phyloP scores from a whole-genome alignment of 176 grass and related monocot species.

The Aegilops umbellulata region DNA sequence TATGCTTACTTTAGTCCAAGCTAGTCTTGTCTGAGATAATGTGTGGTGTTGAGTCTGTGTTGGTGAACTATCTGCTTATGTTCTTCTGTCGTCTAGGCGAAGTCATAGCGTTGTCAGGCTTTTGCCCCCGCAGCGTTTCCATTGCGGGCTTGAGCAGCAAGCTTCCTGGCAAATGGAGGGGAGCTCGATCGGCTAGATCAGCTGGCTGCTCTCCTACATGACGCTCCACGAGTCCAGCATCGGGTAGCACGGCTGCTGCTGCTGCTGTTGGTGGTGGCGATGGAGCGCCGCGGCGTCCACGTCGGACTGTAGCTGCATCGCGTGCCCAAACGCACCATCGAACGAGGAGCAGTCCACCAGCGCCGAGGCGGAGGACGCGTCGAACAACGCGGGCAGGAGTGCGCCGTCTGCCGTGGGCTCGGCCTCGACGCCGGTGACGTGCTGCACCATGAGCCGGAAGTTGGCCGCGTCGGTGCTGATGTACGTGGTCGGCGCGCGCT shows the following conservation, averaged over 20 bases:
- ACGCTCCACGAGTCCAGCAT: slow-evolving; percentile 65
- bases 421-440: slow-evolving; percentile 51
- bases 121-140: too few species aligned
- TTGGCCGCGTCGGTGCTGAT: slow-evolving; percentile 80
- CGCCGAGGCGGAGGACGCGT: neutral
- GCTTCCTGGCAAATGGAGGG: neutral
- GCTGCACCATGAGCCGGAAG: slow-evolving; percentile 89
- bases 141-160: too few species aligned
- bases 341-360: neutral
- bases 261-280: neutral
- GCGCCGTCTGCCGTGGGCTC: neutral
- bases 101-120: too few species aligned
- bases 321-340: neutral
- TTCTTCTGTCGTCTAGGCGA: too few species aligned
- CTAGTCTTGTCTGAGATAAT: too few species aligned
- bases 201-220: slow-evolving; percentile 22
- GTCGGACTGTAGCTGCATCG: neutral
- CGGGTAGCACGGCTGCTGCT: slow-evolving; percentile 41
- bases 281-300: neutral
- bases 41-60: too few species aligned
- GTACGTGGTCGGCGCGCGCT: slow-evolving; percentile 68
- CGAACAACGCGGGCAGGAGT: neutral
- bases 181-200: neutral
- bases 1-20: too few species aligned
- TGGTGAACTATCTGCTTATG: too few species aligned